Evolutionary conservation across 192 early-diverging fungal species (phyloP).

Genomic region (Umbelopsis sp.): DNA sequence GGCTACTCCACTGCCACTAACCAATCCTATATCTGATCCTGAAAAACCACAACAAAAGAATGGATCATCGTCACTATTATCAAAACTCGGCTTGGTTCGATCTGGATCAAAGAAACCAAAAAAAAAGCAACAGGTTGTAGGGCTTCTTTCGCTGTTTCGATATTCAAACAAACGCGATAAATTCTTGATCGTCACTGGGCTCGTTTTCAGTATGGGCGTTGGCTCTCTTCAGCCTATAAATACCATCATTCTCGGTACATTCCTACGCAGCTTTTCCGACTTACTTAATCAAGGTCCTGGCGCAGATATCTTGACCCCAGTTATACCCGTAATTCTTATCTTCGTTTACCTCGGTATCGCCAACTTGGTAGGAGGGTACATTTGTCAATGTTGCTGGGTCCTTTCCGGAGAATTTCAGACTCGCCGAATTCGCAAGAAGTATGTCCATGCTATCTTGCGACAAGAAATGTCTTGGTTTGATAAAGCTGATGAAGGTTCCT

Average conservation of each 20-base stretch:
- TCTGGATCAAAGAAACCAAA: background rate
- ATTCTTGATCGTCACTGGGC: slow-evolving; percentile 1
- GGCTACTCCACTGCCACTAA: background rate
- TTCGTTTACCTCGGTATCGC: slow-evolving; percentile 60
- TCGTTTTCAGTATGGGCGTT: slow-evolving; percentile 1
- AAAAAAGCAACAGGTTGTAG: background rate
- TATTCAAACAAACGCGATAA: slow-evolving; percentile 5
- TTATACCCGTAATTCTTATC: slow-evolving; percentile 32
- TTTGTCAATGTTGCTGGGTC: slow-evolving; percentile 58
- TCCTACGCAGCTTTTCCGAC: background rate
- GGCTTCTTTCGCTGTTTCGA: slow-evolving; percentile 15
- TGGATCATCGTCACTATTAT: background rate
- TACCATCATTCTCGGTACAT: slow-evolving; percentile 32
- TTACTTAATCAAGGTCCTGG: background rate
- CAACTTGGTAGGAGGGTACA: slow-evolving; percentile 57
- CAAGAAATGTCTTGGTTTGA: slow-evolving; percentile 92
- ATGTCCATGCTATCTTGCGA: slow-evolving; percentile 75
- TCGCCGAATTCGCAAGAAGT: slow-evolving; percentile 73
- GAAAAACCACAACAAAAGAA: background rate
- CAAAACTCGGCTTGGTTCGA: background rate
- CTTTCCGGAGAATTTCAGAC: slow-evolving; percentile 49
- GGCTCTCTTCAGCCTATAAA: slow-evolving; percentile 22
- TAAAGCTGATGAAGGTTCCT: slow-evolving; percentile 67
- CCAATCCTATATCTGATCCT: background rate
- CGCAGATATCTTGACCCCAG: slow-evolving; percentile 13